phyloP scores from a whole-genome alignment of 331 rosid species.

The Phaseolus coccineus region DNA sequence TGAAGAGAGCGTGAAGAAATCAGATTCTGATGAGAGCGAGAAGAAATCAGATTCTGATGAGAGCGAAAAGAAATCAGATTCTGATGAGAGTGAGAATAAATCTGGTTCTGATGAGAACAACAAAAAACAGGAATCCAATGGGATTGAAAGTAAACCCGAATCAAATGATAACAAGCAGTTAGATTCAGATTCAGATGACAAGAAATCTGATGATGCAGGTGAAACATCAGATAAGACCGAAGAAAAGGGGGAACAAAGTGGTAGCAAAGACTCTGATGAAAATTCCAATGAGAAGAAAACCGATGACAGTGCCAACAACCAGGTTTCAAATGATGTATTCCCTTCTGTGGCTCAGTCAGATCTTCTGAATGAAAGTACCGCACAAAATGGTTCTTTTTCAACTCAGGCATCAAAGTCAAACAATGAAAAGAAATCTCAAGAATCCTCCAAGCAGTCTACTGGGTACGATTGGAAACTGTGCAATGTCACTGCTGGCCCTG shows the following conservation, averaged over 20 bases:
- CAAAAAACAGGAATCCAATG: constrained; percentile 43
- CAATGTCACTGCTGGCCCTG: constrained; percentile 89
- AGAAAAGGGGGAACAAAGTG: constrained; percentile 68
- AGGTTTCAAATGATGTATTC: constrained; percentile 61
- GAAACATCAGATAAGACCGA: constrained; percentile 50
- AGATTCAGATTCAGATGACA: constrained; percentile 37
- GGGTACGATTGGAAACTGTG: constrained; percentile 81
- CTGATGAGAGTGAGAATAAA: constrained; percentile 40
- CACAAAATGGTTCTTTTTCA: constrained; percentile 68
- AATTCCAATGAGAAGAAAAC: constrained; percentile 60
- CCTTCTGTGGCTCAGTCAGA: constrained; percentile 92
- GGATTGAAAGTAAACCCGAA: constrained; percentile 53
- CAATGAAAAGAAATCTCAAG: constrained; percentile 75
- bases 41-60: constrained; percentile 51
- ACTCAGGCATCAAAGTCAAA: constrained; percentile 90
- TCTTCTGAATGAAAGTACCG: constrained; percentile 74
- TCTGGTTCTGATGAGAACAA: constrained; percentile 51
- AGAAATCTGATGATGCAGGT: constrained; percentile 53
- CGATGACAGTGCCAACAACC: constrained; percentile 56
- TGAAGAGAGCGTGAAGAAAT: constrained; percentile 43
- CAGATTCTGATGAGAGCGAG: constrained; percentile 44
- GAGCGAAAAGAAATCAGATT: constrained; percentile 34
- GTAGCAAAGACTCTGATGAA: constrained; percentile 57
- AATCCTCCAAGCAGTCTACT: constrained; percentile 54
- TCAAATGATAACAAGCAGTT: constrained; percentile 54